Percentiles rank a stretch among this genome's conserved stretches.
Evolutionary conservation across 768 basidiomycete genomes (phyloP).

Genomic region (Naganishia friedmannii): DNA sequence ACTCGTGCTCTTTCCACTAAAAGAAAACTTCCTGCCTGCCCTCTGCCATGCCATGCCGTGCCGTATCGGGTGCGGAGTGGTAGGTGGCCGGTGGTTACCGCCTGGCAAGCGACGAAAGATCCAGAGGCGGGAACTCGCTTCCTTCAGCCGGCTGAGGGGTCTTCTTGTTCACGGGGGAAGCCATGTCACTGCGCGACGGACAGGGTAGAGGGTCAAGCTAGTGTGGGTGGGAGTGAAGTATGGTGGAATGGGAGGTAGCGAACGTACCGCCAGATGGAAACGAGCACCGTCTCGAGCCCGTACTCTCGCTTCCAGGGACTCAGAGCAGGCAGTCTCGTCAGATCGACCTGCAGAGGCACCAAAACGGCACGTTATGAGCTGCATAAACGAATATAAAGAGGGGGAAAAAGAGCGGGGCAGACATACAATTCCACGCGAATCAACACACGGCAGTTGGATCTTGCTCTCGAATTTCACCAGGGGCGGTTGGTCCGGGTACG

Average conservation of each 20-base stretch:
- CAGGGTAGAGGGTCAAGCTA: no score
- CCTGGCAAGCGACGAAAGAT: conserved; percentile 40
- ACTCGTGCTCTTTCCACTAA: neutral
- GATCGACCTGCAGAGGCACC: conserved; percentile 61
- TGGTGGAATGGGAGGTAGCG: no score
- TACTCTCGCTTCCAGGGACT: conserved; percentile 69
- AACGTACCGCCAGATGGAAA: conserved; percentile 85
- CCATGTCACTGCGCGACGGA: conserved; percentile 95
- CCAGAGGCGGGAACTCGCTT: conserved; percentile 51
- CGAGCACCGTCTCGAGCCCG: conserved; percentile 82
- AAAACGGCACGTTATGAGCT: neutral
- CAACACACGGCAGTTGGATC: conserved; percentile 92
- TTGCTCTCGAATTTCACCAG: conserved; percentile 77
- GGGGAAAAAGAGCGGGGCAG: no score
- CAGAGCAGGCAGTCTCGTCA: conserved; percentile 67
- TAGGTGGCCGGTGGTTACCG: neutral
- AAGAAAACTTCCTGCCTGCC: no score
- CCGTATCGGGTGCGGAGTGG: no score
- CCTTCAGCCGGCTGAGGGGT: conserved; percentile 93
- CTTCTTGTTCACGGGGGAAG: conserved; percentile 82
- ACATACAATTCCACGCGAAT: conserved; percentile 61
- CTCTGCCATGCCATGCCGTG: no score
- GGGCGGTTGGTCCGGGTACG: conserved; percentile 76
- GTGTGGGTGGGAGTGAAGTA: no score
- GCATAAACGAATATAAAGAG: neutral